phyloP scores from a whole-genome alignment of 352 stramenopile species.

The Globisporangium paroecandrum region DNA sequence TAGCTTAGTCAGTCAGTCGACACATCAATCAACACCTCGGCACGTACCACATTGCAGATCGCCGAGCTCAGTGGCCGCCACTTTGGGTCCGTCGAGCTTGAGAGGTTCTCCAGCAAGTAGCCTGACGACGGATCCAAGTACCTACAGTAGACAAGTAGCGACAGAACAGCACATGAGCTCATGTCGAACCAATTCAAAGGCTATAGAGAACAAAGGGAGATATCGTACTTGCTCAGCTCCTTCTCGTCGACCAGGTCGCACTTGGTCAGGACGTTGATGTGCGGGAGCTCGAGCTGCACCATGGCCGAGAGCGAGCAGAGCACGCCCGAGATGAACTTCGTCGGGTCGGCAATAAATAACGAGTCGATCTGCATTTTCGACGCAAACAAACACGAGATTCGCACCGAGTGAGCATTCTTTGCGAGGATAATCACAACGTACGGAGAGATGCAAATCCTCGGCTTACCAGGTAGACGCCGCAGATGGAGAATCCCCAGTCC shows the following conservation, averaged over 20 bases:
- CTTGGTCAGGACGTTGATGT: constrained; percentile 93
- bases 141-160: constrained; percentile 20
- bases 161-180: neutral
- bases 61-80: constrained; percentile 77
- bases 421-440: neutral
- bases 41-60: constrained; percentile 85
- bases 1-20: too few relatives aligned
- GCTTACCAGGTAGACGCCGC: constrained; percentile 83
- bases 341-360: constrained; percentile 93
- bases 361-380: constrained; percentile 79
- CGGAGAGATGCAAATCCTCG: neutral
- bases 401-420: neutral
- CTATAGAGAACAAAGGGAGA: neutral
- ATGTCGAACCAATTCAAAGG: neutral
- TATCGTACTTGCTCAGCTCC: constrained; percentile 76
- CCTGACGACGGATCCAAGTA: constrained; percentile 82
- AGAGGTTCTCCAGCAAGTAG: constrained; percentile 80
- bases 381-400: neutral
- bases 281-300: constrained; percentile 97
- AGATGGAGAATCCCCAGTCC: constrained; percentile 87
- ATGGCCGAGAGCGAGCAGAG: constrained; percentile 97
- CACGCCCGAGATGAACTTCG: constrained; percentile 98
- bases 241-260: constrained; percentile 90
- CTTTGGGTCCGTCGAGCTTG: constrained; percentile 74
- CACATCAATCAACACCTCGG: neutral